Base-by-base conservation (phyloP, 805 yeast species). In the Isabelozyma rhagii region DNA sequence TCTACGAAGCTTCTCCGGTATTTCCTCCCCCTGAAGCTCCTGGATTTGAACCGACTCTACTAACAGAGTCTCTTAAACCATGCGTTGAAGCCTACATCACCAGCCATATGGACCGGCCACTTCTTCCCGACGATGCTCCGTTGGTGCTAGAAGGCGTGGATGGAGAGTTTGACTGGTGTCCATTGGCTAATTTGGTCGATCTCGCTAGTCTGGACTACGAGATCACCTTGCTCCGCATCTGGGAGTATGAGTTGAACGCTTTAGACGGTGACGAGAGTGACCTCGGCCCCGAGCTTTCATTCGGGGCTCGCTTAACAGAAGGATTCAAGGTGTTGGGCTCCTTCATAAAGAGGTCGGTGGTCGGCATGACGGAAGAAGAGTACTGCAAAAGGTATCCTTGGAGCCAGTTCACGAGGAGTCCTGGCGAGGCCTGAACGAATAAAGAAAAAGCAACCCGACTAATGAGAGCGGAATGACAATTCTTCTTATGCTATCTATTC, bases 1-100 rank as follows among this genome's bases (percentile, higher is more conserved):
- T 51, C 41, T 59, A 55, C 34, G 63, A 57, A 44, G 46, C 63
- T n/a, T 55, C 59, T 4, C 56, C 61, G 8, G 55, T 47, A 5
- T 17, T 55, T 18, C 21, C 13, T 8, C 41, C 43, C 13, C 46
- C 39, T 21, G 43, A 34, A 44, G 39, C 42, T 10, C 41, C 44
- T 13, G 50, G 47, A 6, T 53, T 13, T 40, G 51, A 44, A 44
- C 54, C 55, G 6, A 45, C 57, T 1, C 46, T 54, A 15, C 31
- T 52, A 15, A 28, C 46, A 4, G 58, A 53, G 39, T 17, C 25
- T 3, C 43, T 41, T 11, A 34, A 44, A 27, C 58, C 55, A 2
- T 17, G 48, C 13, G 56, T 56, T 1, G 45, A 45, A 13, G 57
- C 51, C 3, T 34, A 45, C 14, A 39, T 44, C 15, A 34, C 11